Base-by-base conservation (phyloP, 2,329 filamentous ascomycete species). In the Colletotrichum sp. region DNA sequence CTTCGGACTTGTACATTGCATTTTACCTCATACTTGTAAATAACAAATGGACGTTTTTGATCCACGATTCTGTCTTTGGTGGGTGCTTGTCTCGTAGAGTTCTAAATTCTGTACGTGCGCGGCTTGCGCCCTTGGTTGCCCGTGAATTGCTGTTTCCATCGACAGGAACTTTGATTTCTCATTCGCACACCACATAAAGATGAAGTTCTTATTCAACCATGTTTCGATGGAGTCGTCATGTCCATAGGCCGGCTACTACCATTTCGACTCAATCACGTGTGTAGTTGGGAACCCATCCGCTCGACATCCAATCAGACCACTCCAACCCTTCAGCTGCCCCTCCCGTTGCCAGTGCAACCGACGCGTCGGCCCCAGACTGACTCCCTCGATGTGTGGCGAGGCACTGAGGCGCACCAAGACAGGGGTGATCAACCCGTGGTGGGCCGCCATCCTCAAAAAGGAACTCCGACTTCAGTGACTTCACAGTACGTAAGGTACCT, bases 71-170 rank as follows among this genome's bases (percentile, higher is more conserved):
- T 21, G 10, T 21, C 10, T 10, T 3, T 10, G 4, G 3, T 43
- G 1, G 8, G 38, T 3, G 4, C 0, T 43, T 43, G 38, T n/a
- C 9, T 43, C 0, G 38, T 1, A 8, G 43, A 48, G 0, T 6
- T 3, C 38, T 18, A 0, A 6, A 0, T 43, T 9, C 3, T 18
- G 38, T 43, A 4, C 0, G 38, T n/a, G 38, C 38, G 38, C 18
- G 38, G 38, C 38, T 12, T 5, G 38, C 38, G 5, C 24, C 24
- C 24, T 24, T 24, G 24, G 24, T 24, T 24, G 24, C 24, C 24
- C 24, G 24, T 24, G 24, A 24, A 24, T 24, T 24, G 24, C 24
- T 24, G 24, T 24, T 24, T 24, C 24, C 38, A 48, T 12, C 38
- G 9, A 1, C 5, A 2, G 9, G 3, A 48, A 10, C 18, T 10